Evolutionary conservation across 768 basidiomycete genomes (phyloP).

Genomic region (Leccinum ochraceum): DNA sequence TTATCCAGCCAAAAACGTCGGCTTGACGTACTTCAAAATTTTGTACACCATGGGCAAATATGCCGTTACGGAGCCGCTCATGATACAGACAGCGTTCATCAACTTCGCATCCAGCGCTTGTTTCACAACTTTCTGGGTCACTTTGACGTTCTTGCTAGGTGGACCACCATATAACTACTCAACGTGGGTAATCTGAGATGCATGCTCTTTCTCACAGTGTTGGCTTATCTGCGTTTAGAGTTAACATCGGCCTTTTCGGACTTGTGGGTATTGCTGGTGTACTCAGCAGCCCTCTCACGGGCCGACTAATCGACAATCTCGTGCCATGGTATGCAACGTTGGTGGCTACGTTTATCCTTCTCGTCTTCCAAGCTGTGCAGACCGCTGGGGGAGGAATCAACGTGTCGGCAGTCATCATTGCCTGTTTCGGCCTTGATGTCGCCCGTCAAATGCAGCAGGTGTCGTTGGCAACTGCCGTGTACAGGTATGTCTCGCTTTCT

Average conservation of each 20-base stretch:
- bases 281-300: conserved; percentile 65
- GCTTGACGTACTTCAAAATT: conserved; percentile 66
- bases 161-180: conserved; percentile 76
- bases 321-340: conserved; percentile 80
- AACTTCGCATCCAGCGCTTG: conserved; percentile 61
- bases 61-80: conserved; percentile 71
- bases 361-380: conserved; percentile 62
- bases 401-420: conserved; percentile 69
- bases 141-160: conserved; percentile 79
- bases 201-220: not conserved
- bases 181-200: conserved; percentile 43
- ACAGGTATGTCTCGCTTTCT: conserved; percentile 40
- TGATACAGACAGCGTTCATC: conserved; percentile 69
- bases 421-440: conserved; percentile 70
- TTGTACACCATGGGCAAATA: conserved; percentile 78
- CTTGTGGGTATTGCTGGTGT: conserved; percentile 75
- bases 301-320: conserved; percentile 65
- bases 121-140: conserved; percentile 67
- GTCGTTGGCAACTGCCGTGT: conserved; percentile 59
- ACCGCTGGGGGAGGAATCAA: conserved; percentile 68
- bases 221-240: conserved; percentile 27
- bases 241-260: conserved; percentile 72
- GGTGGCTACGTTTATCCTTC: conserved; percentile 46
- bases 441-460: conserved; percentile 78
- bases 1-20: conserved; percentile 73